Evolutionary conservation across 2,329 filamentous ascomycete species (phyloP).

Genomic region (Hyphodiscus sp.): DNA sequence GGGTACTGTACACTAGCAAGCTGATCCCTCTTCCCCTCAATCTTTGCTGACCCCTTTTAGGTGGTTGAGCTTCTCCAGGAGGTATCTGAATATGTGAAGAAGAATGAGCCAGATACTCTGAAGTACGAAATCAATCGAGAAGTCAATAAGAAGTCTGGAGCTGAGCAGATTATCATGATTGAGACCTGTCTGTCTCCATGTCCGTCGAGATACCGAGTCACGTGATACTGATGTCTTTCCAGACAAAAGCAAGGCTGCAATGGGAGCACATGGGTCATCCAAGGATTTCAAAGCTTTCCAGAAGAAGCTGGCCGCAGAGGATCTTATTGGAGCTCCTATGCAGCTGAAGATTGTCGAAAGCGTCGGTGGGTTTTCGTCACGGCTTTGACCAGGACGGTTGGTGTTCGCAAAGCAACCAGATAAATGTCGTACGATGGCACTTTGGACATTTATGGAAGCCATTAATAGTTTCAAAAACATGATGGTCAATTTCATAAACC

Average conservation of each 20-base stretch:
- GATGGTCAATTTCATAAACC: no score
- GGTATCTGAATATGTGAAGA: conserved; percentile 17
- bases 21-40: background rate
- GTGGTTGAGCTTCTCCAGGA: conserved; percentile 22
- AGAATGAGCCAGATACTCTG: conserved; percentile 24
- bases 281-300: conserved; percentile 16
- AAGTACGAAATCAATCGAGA: conserved; percentile 22
- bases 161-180: conserved; percentile 25
- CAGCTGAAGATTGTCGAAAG: conserved; percentile 23
- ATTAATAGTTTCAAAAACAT: background rate
- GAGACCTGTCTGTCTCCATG: conserved; percentile 20
- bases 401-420: background rate
- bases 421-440: background rate
- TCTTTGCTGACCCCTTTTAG: conserved; percentile 8
- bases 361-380: conserved; percentile 23
- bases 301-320: conserved; percentile 21
- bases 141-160: conserved; percentile 22
- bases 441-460: background rate
- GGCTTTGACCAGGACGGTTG: conserved; percentile 9
- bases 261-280: conserved; percentile 20
- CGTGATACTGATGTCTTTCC: conserved; percentile 3
- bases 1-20: conserved; percentile 20
- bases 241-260: conserved; percentile 26
- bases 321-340: conserved; percentile 16
- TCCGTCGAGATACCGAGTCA: background rate